phyloP scores from a whole-genome alignment of 2,329 filamentous ascomycete species.

The Zalaria sp. region DNA sequence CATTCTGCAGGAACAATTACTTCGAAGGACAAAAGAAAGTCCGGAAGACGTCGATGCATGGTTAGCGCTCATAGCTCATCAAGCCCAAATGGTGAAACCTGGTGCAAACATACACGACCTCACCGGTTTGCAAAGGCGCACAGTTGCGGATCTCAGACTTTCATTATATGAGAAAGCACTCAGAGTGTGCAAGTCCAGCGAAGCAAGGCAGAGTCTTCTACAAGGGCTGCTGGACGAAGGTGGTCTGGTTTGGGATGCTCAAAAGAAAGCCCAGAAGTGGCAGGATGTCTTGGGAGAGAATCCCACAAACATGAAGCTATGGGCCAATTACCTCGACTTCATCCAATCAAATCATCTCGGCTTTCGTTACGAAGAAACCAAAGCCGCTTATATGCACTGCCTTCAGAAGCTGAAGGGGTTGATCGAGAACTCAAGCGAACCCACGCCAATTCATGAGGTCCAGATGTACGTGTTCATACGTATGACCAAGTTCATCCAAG shows the following conservation, averaged over 20 bases:
- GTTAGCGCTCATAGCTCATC: constrained; percentile 66
- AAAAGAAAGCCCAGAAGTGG: constrained; percentile 52
- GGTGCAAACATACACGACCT: constrained; percentile 30
- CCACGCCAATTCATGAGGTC: constrained; percentile 21
- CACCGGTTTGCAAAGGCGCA: constrained; percentile 48
- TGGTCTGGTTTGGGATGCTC: constrained; percentile 55
- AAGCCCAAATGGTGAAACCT: constrained; percentile 50
- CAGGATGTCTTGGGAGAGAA: constrained; percentile 42
- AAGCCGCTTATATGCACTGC: constrained; percentile 44
- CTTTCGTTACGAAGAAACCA: constrained; percentile 56
- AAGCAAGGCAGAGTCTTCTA: constrained; percentile 42
- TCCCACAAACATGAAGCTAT: constrained; percentile 47
- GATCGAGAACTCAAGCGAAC: neutral
- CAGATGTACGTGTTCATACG: constrained; percentile 61
- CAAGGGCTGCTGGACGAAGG: constrained; percentile 62
- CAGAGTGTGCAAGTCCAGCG: constrained; percentile 4
- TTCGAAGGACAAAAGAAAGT: constrained; percentile 46
- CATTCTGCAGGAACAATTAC: constrained; percentile 46
- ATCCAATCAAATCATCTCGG: constrained; percentile 50
- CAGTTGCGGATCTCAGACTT: constrained; percentile 66
- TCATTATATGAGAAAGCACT: constrained; percentile 69
- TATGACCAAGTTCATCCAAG: constrained; percentile 57
- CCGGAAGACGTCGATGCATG: constrained; percentile 59
- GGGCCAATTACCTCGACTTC: constrained; percentile 61
- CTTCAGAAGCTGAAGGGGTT: constrained; percentile 19